Percentiles rank a stretch among this genome's conserved stretches.
phyloP scores from a whole-genome alignment of 2,329 filamentous ascomycete genomes.

The Hypoxylon sp. region DNA sequence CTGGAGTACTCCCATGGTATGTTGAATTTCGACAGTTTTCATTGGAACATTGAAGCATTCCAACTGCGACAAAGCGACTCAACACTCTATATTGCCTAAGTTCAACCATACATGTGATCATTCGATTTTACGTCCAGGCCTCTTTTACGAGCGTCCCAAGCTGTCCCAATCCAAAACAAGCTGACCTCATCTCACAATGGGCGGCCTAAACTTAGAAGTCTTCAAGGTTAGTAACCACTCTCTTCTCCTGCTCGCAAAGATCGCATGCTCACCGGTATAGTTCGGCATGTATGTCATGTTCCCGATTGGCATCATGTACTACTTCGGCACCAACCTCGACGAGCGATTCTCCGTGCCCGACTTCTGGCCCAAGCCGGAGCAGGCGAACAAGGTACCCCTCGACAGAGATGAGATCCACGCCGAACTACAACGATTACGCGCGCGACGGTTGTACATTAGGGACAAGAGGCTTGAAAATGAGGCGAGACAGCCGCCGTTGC shows the following conservation, averaged over 20 bases:
- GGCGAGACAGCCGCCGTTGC: conserved; percentile 48
- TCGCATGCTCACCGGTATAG: conserved; percentile 60
- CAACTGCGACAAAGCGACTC: conserved; percentile 2
- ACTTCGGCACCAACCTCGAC: conserved; percentile 98
- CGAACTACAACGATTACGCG: conserved; percentile 81
- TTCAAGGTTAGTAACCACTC: conserved; percentile 77
- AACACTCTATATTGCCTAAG: not conserved
- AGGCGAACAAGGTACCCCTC: conserved; percentile 81
- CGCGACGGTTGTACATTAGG: conserved; percentile 78
- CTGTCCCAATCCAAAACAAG: conserved; percentile 3
- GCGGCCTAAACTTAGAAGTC: conserved; percentile 90
- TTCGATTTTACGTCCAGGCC: conserved; percentile 5
- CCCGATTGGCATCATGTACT: conserved; percentile 99
- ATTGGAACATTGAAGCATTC: conserved; percentile 20
- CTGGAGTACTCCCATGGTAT: not conserved
- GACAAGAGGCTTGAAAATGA: conserved; percentile 68
- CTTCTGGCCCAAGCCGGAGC: conserved; percentile 90
- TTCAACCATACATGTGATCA: conserved; percentile 16
- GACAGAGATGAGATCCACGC: conserved; percentile 85
- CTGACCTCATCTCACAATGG: conserved; percentile 64
- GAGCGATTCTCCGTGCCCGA: conserved; percentile 87
- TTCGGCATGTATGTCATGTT: conserved; percentile 99
- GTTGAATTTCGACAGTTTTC: conserved; percentile 12
- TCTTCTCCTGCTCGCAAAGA: not conserved
- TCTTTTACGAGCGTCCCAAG: conserved; percentile 2